phyloP scores from a whole-genome alignment of 2,329 filamentous ascomycete species.

The Hypoxylon sp. region DNA sequence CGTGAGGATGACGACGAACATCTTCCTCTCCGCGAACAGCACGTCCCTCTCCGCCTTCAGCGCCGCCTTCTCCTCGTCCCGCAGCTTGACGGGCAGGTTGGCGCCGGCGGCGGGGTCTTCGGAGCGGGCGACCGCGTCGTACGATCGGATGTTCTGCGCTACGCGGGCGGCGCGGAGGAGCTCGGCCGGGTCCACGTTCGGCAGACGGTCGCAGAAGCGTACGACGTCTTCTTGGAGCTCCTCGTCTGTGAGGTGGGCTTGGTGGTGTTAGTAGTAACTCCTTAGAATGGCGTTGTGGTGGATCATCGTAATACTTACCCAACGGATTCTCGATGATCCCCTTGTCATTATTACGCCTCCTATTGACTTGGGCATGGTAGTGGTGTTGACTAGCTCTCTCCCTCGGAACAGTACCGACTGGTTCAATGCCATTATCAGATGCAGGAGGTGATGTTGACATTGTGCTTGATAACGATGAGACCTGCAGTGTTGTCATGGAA shows the following conservation, averaged over 20 bases:
- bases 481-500: constrained; percentile 23
- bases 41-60: constrained; percentile 51
- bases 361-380: constrained; percentile 38
- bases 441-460: constrained; percentile 11
- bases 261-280: constrained; percentile 3
- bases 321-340: constrained; percentile 51
- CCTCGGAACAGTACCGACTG: constrained; percentile 2
- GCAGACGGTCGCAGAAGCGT: constrained; percentile 46
- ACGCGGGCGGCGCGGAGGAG: constrained; percentile 52
- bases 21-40: constrained; percentile 51
- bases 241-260: constrained; percentile 51
- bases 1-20: constrained; percentile 52
- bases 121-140: constrained; percentile 50
- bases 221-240: constrained; percentile 50
- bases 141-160: constrained; percentile 51
- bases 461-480: constrained; percentile 4
- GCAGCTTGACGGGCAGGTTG: constrained; percentile 47
- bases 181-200: constrained; percentile 41
- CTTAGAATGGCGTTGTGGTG: not conserved
- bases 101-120: constrained; percentile 32
- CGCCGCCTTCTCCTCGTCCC: constrained; percentile 49
- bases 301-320: constrained; percentile 39
- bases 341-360: constrained; percentile 46
- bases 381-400: constrained; percentile 26
- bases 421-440: constrained; percentile 20